phyloP scores from a whole-genome alignment of 192 early-diverging fungal species.

The Lobosporangium transversale region DNA sequence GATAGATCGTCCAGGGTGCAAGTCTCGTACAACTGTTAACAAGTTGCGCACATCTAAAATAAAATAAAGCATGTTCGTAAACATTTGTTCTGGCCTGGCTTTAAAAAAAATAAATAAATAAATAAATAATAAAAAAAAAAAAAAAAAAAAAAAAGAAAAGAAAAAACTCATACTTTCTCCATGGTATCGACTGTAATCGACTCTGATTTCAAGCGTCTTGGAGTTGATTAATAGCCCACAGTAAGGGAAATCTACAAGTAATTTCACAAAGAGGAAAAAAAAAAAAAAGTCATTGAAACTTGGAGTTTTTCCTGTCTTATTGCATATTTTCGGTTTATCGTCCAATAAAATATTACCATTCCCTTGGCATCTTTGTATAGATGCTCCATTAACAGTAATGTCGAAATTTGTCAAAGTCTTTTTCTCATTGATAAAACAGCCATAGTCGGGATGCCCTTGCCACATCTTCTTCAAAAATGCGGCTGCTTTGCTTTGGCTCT shows the following conservation, averaged over 20 bases:
- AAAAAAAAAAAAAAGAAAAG: background rate
- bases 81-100: too few species aligned
- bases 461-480: conserved; percentile 69
- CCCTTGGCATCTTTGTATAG: conserved; percentile 26
- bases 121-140: background rate
- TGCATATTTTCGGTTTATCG: background rate
- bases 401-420: conserved; percentile 89
- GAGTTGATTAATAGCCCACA: conserved; percentile 84
- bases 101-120: background rate
- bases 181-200: conserved; percentile 72
- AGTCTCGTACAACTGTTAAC: conserved; percentile 24
- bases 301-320: background rate
- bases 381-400: conserved; percentile 43
- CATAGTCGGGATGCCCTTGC: conserved; percentile 72
- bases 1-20: conserved; percentile 35
- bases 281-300: background rate
- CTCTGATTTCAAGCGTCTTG: conserved; percentile 69
- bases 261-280: background rate
- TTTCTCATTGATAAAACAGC: conserved; percentile 74
- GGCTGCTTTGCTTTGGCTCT: conserved; percentile 55
- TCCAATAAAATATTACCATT: conserved; percentile 21
- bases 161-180: conserved; percentile 58
- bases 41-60: conserved; percentile 28
- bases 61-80: background rate
- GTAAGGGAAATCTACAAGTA: conserved; percentile 76